Evolutionary conservation across 2,329 filamentous ascomycete genomes (phyloP), one percentile per base, ranked within the genome.

Genomic region (Fusarium ramigenum): DNA sequence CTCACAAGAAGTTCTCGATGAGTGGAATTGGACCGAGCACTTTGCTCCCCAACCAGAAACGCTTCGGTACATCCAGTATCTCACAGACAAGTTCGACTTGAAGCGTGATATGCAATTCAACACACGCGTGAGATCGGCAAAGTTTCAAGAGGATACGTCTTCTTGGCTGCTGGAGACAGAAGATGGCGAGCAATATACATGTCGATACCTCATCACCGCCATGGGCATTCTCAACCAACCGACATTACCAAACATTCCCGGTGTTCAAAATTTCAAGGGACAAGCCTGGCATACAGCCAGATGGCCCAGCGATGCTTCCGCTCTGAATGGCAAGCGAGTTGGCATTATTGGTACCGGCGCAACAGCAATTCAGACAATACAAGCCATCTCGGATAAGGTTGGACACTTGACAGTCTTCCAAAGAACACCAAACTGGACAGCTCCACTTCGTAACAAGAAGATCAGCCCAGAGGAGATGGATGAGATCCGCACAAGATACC

Each of bases 91-190:
- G 32, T 79, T 83, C 40, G 75, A 83, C 18, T 69, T 86, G 25
- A 85, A 81, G 56, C 84, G 82, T 42, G 79, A 85, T 52, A 81
- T 80, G 42, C 78, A 78, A 19, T 87, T 86, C 69, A 78, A 84
- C 36, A 81, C 79, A 8, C 80, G 81, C 5, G 83, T 87, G 3
- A 72, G 77, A 2, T 79, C 76, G 3, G 84, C 84, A 0, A 66
- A 77, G 4, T 87, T 84, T 53, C 77, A 85, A 68, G 69, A 77
- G 1, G 18, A 73, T 14, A 58, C 40, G 2, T 60, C 64, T 2
- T 52, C 64, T 1, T 75, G 73, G 72, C 59, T 68, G 5, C 23
- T 75, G 10, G 40, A 40, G 16, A 64, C 67, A 23, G 59, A 74
- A 2, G 59, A 60, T 19, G 69, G 64, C 2, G 32, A 59, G 7